Base-by-base conservation (phyloP, 495 filamentous ascomycete genomes). In the Aspergillus campestris region DNA sequence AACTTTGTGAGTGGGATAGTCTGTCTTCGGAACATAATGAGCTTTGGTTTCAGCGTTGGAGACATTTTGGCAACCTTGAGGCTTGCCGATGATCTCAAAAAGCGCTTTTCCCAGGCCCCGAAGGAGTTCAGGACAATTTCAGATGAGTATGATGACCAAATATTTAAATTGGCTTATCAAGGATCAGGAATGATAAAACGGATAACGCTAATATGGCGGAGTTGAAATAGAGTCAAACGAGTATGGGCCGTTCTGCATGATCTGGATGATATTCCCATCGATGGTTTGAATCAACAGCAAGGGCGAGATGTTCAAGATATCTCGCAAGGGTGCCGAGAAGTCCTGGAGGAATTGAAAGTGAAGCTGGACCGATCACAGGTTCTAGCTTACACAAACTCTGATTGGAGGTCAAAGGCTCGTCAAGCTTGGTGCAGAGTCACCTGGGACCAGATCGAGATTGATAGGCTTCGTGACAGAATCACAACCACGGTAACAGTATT, bases 41-140 rank as follows among this genome's bases (percentile, higher is more conserved):
- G 48, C 11, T 51, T 51, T 42, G 48, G 48, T 1, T 51, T 40
- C 37, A 6, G 48, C 12, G 12, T 51, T 8, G 48, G 48, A 10
- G 48, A 51, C 15, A 38, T 51, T 27, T 24, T 51, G 3, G 43
- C 43, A 13, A 30, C 35, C 31, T 33, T 51, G 10, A 27, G 18
- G 15, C 43, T 47, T 7, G 43, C 48, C n/a, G 14, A 42, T 15
- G 30, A 47, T 2, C 14, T 41, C 7, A 14, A 32, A 11, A 40
- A 40, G 12, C 24, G 14, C 1, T 51, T 51, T 27, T 24, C 13
- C 1, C 31, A 41, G 28, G 48, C 48, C 7, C 48, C 48, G 8
- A 34, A 8, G 7, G 31, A 51, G 29, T 51, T 40, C 15, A 41
- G 39, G n/a, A 14, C 11, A 9, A 47, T 51, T n/a, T 33, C 42